Evolutionary conservation across 257 asterid species (phyloP).

Genomic region (Salvia rosmarinus): DNA sequence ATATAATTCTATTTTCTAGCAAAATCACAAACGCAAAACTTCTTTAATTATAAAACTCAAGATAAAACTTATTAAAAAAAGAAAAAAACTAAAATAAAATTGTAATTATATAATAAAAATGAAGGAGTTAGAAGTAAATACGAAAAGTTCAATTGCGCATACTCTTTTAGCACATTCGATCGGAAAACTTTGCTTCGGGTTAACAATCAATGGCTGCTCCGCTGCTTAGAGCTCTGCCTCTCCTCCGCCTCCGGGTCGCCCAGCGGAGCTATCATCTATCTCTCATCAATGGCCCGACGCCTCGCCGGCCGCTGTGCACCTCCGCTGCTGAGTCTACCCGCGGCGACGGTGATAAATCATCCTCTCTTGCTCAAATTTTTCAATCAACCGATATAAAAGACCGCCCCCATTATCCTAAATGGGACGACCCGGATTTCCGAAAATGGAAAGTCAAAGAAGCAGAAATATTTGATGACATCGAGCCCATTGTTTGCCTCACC

Average conservation of each 20-base stretch:
- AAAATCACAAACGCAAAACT: too few relatives aligned
- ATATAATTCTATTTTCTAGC: too few relatives aligned
- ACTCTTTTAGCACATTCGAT: not conserved
- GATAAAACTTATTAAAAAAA: not conserved
- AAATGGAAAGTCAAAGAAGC: conserved; percentile 76
- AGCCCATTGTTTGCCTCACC: conserved; percentile 58
- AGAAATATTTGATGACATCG: conserved; percentile 65
- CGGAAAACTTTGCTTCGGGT: not conserved
- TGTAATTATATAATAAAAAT: not conserved
- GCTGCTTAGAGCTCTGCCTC: conserved; percentile 54
- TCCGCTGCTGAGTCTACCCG: conserved; percentile 42
- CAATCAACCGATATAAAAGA: conserved; percentile 37
- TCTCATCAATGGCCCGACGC: conserved; percentile 28
- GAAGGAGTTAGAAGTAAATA: conserved; percentile 12
- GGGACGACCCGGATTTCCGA: conserved; percentile 57
- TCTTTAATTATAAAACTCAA: too few relatives aligned
- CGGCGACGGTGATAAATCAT: conserved; percentile 34
- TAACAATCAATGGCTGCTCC: conserved; percentile 66
- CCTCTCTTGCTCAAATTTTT: conserved; percentile 26
- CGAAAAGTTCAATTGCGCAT: not conserved
- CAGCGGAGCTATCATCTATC: conserved; percentile 41
- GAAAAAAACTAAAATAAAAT: not conserved
- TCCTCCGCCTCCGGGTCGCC: conserved; percentile 57
- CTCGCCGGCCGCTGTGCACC: conserved; percentile 48
- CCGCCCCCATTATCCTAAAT: conserved; percentile 41